Base-by-base conservation (phyloP, 371 early-diverging fungal genomes). In the Saksenaea vasiformis region DNA sequence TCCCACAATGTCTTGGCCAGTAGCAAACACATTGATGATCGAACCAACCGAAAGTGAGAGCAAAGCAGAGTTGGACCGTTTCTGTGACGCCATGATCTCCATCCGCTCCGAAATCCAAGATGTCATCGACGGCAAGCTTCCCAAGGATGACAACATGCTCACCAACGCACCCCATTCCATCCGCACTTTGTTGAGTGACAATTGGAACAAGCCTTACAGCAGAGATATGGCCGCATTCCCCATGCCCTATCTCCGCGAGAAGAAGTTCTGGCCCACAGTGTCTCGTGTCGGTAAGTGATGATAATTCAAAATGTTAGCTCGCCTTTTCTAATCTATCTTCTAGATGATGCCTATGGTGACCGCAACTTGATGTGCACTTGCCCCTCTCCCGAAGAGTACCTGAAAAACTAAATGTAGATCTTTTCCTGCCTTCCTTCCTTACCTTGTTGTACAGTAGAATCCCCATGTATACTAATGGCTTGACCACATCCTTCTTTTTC, bases 1-100 rank as follows among this genome's bases (percentile, higher is more conserved):
- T 35, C 98, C 98, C 37, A 98, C 98, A 70, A 97, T 98, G 98
- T 96, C 96, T 13, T 98, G 96, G 93, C 98, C 98, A 36, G 97
- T 98, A 24, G 85, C 94, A 68, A 95, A 96, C 87, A 96, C 98
- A 13, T 87, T 98, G 56, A 97, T 98, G 98, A 90, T 98, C 68
- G 98, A 98, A 83, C 98, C 98, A n/a, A 98, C 98, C 55, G 98
- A 98, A 76, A 93, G 94, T 58, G 98, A 98, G 78, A 82, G 88
- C 75, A 89, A 90, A 74, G 88, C 82, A 65, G 98, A 97, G 76
- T 78, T 98, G 35, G 98, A 98, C 78, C 89, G 95, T 39, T 98
- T 98, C 89, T 93, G 93, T 73, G 97, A 97, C 74, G 98, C 98
- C 38, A 92, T 98, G 95, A 93, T 97, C 58, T 74, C 87, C 39